phyloP scores from a whole-genome alignment of 148 eudicot species.

The Salicornia ramosissima region DNA sequence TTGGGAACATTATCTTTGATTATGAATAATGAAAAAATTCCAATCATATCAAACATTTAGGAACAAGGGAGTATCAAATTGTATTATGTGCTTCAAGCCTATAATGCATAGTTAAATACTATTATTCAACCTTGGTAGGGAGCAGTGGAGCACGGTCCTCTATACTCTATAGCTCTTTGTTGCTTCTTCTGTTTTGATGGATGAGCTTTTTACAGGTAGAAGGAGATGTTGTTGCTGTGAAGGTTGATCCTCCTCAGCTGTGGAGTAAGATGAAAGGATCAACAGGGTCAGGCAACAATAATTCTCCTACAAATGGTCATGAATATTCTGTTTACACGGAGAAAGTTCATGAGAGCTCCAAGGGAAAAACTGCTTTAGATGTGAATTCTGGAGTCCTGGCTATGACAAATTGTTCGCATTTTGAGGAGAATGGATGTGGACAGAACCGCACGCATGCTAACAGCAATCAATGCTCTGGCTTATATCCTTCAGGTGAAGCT shows the following conservation, averaged over 20 bases:
- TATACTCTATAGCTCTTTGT: neutral
- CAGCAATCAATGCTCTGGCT: constrained; percentile 24
- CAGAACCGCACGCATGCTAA: constrained; percentile 21
- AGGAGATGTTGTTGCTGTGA: constrained; percentile 78
- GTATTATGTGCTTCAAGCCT: neutral
- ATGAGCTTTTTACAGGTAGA: constrained; percentile 50
- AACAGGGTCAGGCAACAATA: constrained; percentile 30
- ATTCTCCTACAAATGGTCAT: constrained; percentile 28
- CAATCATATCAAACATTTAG: too few relatives aligned
- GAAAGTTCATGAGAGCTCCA: constrained; percentile 25
- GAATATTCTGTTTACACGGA: constrained; percentile 25
- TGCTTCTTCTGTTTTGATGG: neutral
- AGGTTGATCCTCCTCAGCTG: constrained; percentile 54
- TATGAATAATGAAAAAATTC: too few relatives aligned
- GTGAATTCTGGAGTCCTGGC: constrained; percentile 7
- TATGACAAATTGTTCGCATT: constrained; percentile 18
- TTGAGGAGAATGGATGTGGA: constrained; percentile 24
- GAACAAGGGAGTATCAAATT: too few relatives aligned
- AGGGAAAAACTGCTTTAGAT: constrained; percentile 48
- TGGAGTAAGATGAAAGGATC: constrained; percentile 92
- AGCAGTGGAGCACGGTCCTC: too few relatives aligned
- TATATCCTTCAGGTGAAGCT: constrained; percentile 25
- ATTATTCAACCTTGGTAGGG: too few relatives aligned
- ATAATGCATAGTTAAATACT: too few relatives aligned
- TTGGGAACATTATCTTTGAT: too few relatives aligned